These are phyloP conservation scores for Trifolium pratense DNA, from an alignment of 306 rosid genomes.

Conservation along the genomic window DNA sequence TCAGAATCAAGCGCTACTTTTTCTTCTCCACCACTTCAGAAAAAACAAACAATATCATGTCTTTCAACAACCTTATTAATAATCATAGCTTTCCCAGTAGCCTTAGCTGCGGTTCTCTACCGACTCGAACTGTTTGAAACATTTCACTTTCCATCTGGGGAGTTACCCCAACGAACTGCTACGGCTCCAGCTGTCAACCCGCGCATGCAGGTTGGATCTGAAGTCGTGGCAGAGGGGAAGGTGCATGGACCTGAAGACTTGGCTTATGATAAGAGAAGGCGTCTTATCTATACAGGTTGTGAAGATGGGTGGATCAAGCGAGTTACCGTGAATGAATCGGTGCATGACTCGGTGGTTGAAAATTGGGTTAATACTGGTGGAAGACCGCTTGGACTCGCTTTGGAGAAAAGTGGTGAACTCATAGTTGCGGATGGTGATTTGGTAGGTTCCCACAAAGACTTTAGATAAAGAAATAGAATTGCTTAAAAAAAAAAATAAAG, in stretches of 20 bases:
- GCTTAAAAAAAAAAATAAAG: too few species aligned
- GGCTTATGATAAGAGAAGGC: slow-evolving; percentile 46
- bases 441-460: neutral
- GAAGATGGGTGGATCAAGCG: slow-evolving; percentile 73
- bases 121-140: slow-evolving; percentile 46
- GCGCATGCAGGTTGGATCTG: slow-evolving; percentile 36
- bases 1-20: neutral
- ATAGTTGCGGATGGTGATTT: slow-evolving; percentile 54
- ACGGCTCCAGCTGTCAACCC: slow-evolving; percentile 31
- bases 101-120: slow-evolving; percentile 29
- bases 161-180: slow-evolving; percentile 1
- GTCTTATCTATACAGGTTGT: slow-evolving; percentile 69
- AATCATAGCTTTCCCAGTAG: neutral
- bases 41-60: neutral
- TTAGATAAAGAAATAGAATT: too few species aligned
- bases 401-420: slow-evolving; percentile 42
- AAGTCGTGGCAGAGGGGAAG: slow-evolving; percentile 46
- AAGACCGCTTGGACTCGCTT: slow-evolving; percentile 69
- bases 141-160: slow-evolving; percentile 34
- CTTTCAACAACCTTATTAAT: neutral
- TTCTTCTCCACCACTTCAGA: neutral
- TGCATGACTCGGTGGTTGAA: slow-evolving; percentile 46
- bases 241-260: slow-evolving; percentile 58
- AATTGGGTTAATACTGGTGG: slow-evolving; percentile 75
- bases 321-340: slow-evolving; percentile 55